Base-by-base conservation (phyloP, 805 yeast species). In the Candida xyloterini region DNA sequence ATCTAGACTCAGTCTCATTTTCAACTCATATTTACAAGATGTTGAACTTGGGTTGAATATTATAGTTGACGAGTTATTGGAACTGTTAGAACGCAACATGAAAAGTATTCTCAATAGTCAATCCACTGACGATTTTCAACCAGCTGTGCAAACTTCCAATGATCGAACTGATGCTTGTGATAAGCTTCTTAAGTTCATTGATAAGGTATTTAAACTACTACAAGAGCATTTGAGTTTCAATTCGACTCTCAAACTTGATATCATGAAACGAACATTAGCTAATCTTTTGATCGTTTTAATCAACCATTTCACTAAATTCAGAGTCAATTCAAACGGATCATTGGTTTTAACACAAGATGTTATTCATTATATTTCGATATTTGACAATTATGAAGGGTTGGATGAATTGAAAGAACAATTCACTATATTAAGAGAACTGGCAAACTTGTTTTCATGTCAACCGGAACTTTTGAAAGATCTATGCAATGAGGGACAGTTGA, bases 391-490 rank as follows among this genome's bases (percentile, higher is more conserved):
- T 28, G 46, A 43, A 13, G 54, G 40, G 9, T 20, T 47, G 30
- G 84, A 79, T 24, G 73, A 74, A 42, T 82, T 85, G 63, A 78
- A 78, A 35, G 71, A 48, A 9, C 50, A 50, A 5, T 59, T 55
- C 32, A 40, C 42, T 26, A 46, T 87, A 10, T 65, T 90, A 46
- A 76, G 88, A 56, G 96, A 89, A 50, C 74, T 90, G 45, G 88
- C 91, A 23, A 87, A 86, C 53, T 66, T 90, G 43, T 90, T 81
- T 59, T 82, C 95, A 0, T 95, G 87, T 13, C 93, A 85, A 55
- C 84, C 91, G 2, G 84, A 84, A 42, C 71, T 86, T 51, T 66
- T 89, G 39, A 79, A 79, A 47, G 84, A 95, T 1, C 70, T 89
- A 54, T 79, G 88, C 2, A 79, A 81, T 28, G 96, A 88, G 54